Evolutionary conservation across 345 rosid genomes (phyloP).

Genomic region (Trapa incisa): DNA sequence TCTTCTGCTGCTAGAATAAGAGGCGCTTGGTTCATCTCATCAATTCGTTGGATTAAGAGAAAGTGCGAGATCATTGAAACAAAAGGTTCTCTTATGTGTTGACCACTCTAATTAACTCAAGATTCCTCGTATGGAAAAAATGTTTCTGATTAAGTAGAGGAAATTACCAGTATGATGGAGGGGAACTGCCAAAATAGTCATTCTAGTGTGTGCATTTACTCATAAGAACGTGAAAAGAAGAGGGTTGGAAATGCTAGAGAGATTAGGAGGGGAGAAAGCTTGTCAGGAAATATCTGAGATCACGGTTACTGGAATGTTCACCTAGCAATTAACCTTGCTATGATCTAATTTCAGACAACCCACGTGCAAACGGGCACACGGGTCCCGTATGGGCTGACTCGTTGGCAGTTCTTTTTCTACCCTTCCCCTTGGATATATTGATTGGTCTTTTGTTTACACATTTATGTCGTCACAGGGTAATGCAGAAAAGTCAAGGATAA

Average conservation of each 20-base stretch:
- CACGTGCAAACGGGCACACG: neutral
- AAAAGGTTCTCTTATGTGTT: no score
- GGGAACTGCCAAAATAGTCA: no score
- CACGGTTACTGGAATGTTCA: neutral
- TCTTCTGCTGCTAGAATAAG: neutral
- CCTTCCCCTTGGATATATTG: neutral
- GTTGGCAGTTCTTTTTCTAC: neutral
- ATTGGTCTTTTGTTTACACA: neutral
- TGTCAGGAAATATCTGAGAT: neutral
- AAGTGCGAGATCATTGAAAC: neutral
- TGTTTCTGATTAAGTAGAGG: neutral
- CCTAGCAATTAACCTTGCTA: neutral
- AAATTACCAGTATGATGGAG: neutral
- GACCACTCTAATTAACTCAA: no score
- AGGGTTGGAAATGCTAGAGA: neutral
- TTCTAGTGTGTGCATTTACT: no score
- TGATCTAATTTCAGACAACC: neutral
- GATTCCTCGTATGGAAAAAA: no score
- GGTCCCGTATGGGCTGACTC: neutral
- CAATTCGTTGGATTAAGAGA: neutral
- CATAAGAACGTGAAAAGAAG: neutral
- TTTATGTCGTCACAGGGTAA: conserved; percentile 36
- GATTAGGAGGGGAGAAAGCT: neutral
- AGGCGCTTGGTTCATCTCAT: neutral
- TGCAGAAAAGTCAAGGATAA: conserved; percentile 81